Base-by-base conservation (phyloP, 257 asterid genomes). In the Scutellaria barbata region DNA sequence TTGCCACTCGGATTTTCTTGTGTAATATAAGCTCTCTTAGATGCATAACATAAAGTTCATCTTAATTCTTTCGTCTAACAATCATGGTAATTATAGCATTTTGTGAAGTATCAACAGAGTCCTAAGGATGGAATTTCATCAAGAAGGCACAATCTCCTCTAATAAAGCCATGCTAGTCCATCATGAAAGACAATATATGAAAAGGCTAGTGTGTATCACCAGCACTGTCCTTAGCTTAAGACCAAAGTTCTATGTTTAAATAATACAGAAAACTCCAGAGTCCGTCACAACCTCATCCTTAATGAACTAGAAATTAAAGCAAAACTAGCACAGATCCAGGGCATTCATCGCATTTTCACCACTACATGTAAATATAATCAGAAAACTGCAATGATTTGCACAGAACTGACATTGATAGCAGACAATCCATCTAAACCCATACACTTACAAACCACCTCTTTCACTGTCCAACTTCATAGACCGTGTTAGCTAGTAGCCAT, bases 401-500 rank as follows among this genome's bases (percentile, higher is more conserved):
- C 17, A 58, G 9, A 64, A n/a, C 2, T 30, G 35, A 30, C 35
- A 30, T 2, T 30, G 35, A 5, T 25, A 13, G 59, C 43, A 64
- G 71, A 43, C 22, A 30, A 48, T 64, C 57, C 40, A 45, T 20
- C 69, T 62, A 52, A 62, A 62, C 17, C 37, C 14, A 63, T 46
- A 64, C 6, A 13, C 13, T 11, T 35, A 12, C 6, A 0, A 65
- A 65, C 43, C 33, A 14, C 58, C 30, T 37, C 8, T 65, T 16
- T 13, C 30, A n/a, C 30, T n/a, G n/a, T n/a, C 20, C 25, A 47
- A 5, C 45, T 46, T 30, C 25, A 3, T 22, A 50, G 25, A 22
- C 25, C 25, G 25, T 22, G 2, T 22, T 22, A 22, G 25, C 25
- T 2, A 1, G 1, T 48, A n/a, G 14, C 8, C 0, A 8, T 46